Evolutionary conservation across 371 early-diverging fungal genomes (phyloP), one percentile per base, ranked within the genome.

Genomic region (Apophysomyces ossiformis): DNA sequence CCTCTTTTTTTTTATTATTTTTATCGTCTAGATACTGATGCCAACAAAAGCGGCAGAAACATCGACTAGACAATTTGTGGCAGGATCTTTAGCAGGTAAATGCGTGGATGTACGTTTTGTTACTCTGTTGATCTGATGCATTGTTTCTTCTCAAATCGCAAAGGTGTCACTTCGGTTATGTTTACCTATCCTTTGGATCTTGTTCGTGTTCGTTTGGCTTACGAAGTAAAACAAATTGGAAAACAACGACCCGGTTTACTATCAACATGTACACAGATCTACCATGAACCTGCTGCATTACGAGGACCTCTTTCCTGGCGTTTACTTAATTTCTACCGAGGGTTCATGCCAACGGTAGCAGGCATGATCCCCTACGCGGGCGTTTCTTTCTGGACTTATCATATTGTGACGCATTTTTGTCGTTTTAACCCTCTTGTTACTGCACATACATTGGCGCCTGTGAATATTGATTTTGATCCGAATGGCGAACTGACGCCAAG

Each of bases 341-440:
- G 99, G 21, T 96, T 96, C 68, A 60, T 90, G 18, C 90, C 96
- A 3, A 90, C 98, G 0, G 75, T 97, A n/a, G 85, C 87, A 66
- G 99, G 99, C 11, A 97, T 98, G 85, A 79, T 98, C 4, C 99
- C 98, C 4, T 99, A 99, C 67, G 98, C 96, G 7, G 99, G 99
- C 15, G 94, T 93, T 4, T 91, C 95, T 2, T 95, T 96, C 72
- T 88, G 87, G 69, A 89, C 89, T 5, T 90, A 95, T 66, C 88
- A 92, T 64, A 65, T 77, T 26, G 65, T 91, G 38, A 88, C 87
- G 4, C 71, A 87, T 26, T 66, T 87, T 47, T 86, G 80, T 37
- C 84, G 90, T 15, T 82, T 73, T 32, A 66, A 86, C 46, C 79
- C 85, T 11, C 39, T 73, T 1, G 64, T 64, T 1, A 61, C 78